These are phyloP conservation scores for Neocatenulostroma microsporum DNA, from an alignment of 2,329 filamentous ascomycete species.

Conservation along the genomic window DNA sequence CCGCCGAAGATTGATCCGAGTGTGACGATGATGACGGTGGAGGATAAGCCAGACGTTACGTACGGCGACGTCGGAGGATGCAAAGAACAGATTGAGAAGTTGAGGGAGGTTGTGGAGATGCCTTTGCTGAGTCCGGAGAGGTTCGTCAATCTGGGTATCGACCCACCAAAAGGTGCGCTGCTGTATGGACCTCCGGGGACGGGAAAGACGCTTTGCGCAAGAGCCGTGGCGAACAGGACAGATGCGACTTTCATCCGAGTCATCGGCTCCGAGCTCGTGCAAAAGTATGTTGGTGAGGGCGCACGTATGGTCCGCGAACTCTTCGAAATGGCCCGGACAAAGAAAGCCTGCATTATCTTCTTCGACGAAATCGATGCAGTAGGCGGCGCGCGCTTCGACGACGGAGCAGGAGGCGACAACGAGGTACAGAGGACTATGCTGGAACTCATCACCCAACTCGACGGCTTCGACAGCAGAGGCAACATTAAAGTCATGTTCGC, in stretches of 20 bases:
- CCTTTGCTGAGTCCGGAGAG: constrained; percentile 90
- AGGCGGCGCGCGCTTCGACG: constrained; percentile 90
- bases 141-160: constrained; percentile 97
- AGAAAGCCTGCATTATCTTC: constrained; percentile 99
- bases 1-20: constrained; percentile 98
- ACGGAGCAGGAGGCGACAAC: constrained; percentile 93
- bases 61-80: constrained; percentile 98
- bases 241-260: constrained; percentile 98
- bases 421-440: constrained; percentile 97
- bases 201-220: constrained; percentile 96
- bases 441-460: constrained; percentile 92
- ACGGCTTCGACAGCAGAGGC: constrained; percentile 90
- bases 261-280: constrained; percentile 93
- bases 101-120: constrained; percentile 98
- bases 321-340: constrained; percentile 98
- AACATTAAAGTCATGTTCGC: constrained; percentile 99
- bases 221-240: constrained; percentile 94
- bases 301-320: constrained; percentile 97
- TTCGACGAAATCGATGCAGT: constrained; percentile 98
- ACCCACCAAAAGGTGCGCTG: constrained; percentile 93
- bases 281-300: constrained; percentile 98
- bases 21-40: constrained; percentile 99
- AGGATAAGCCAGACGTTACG: constrained; percentile 98
- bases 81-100: constrained; percentile 99
- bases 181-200: constrained; percentile 96